A percentile compares a stretch with the other conserved stretches of the same genome.
phyloP scores from a whole-genome alignment of 352 stramenopile genomes.

The Pythium brachiatum region DNA sequence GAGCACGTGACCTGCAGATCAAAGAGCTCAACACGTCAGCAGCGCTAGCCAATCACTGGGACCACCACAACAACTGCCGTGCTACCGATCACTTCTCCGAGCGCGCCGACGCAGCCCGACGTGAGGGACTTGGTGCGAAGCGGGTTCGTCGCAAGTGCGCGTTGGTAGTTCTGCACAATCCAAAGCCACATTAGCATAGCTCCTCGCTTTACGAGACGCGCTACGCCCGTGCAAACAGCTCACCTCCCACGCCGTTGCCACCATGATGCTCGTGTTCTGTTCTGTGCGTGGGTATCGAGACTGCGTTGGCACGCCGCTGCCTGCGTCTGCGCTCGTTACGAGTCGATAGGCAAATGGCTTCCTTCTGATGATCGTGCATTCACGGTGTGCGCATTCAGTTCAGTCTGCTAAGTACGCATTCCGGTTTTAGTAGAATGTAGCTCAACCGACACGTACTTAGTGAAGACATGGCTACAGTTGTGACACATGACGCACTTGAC shows the following conservation, averaged over 20 bases:
- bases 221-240: neutral
- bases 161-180: slow-evolving; percentile 63
- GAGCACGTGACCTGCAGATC: slow-evolving; percentile 46
- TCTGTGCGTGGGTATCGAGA: neutral
- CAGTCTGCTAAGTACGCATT: neutral
- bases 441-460: slow-evolving; percentile 3
- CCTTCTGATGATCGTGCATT: slow-evolving; percentile 5
- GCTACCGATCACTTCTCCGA: slow-evolving; percentile 66
- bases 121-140: slow-evolving; percentile 68
- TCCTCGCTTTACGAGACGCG: neutral
- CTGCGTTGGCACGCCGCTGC: neutral
- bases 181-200: too few species aligned
- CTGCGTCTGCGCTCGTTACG: too few species aligned
- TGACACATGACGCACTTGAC: neutral
- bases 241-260: slow-evolving; percentile 25
- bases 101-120: slow-evolving; percentile 53
- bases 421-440: neutral
- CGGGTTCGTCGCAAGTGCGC: slow-evolving; percentile 45
- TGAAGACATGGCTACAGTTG: slow-evolving; percentile 5
- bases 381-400: slow-evolving; percentile 7
- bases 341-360: neutral
- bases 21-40: neutral
- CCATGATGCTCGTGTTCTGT: slow-evolving; percentile 9
- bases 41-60: neutral
- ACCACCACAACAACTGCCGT: neutral